These are phyloP conservation scores for Lyophyllum atratum DNA, from an alignment of 768 basidiomycete genomes.

Conservation along the genomic window DNA sequence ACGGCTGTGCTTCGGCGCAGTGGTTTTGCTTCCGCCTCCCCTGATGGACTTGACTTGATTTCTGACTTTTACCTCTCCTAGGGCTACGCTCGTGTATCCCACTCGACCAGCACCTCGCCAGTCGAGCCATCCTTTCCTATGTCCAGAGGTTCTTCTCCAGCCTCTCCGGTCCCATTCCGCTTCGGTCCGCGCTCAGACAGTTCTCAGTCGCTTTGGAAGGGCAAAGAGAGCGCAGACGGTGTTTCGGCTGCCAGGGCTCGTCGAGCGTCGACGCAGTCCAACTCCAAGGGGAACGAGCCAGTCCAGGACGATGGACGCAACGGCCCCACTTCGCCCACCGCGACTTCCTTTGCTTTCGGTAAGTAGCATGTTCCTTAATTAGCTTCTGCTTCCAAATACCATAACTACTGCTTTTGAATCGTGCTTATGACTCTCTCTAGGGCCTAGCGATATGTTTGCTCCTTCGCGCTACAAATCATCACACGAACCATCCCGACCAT, in stretches of 20 bases:
- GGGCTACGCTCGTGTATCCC: slow-evolving; percentile 20
- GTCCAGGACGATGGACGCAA: slow-evolving; percentile 16
- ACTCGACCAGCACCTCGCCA: slow-evolving; percentile 15
- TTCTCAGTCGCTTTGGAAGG: slow-evolving; percentile 15
- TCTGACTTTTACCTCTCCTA: slow-evolving; percentile 13
- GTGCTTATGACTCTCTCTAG: slow-evolving; percentile 3
- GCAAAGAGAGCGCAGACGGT: slow-evolving; percentile 12
- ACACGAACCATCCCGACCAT: slow-evolving; percentile 19
- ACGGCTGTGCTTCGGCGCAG: slow-evolving; percentile 18
- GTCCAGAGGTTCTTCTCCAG: slow-evolving; percentile 26
- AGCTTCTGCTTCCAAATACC: not conserved
- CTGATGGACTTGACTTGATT: slow-evolving; percentile 19
- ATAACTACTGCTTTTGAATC: not conserved
- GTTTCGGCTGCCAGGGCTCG: slow-evolving; percentile 21
- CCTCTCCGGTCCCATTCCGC: slow-evolving; percentile 24
- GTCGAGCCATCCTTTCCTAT: slow-evolving; percentile 21
- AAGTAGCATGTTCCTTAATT: slow-evolving; percentile 10
- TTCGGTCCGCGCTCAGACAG: slow-evolving; percentile 20
- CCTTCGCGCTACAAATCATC: slow-evolving; percentile 26
- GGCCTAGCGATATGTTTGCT: slow-evolving; percentile 17
- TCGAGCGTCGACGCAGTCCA: slow-evolving; percentile 23
- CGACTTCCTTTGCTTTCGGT: slow-evolving; percentile 20
- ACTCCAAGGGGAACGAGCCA: slow-evolving; percentile 35
- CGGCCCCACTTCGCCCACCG: slow-evolving; percentile 19
- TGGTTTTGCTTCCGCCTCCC: slow-evolving; percentile 17